Percentiles rank a stretch among this genome's conserved stretches.
Evolutionary conservation across 371 early-diverging fungal genomes (phyloP).

Genomic region (Basidiobolus heterosporus): DNA sequence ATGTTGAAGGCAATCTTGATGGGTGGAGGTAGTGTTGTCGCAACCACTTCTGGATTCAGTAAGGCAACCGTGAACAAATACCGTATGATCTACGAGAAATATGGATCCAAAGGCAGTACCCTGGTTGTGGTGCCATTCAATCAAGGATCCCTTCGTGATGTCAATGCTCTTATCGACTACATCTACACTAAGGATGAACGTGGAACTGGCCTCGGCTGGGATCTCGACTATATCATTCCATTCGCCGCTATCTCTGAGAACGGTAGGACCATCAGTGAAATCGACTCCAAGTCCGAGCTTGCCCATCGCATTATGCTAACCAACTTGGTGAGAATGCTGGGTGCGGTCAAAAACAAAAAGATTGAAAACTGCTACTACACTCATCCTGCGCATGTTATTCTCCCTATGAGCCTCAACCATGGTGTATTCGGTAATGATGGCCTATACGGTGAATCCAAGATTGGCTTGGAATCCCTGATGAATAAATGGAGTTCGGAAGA

Average conservation of each 20-base stretch:
- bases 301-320: slow-evolving; percentile 85
- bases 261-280: slow-evolving; percentile 69
- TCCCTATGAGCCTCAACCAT: slow-evolving; percentile 92
- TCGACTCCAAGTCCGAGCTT: slow-evolving; percentile 78
- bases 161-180: slow-evolving; percentile 60
- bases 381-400: slow-evolving; percentile 77
- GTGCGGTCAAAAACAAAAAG: slow-evolving; percentile 73
- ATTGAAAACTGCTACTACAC: slow-evolving; percentile 54
- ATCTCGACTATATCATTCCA: slow-evolving; percentile 86
- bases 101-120: slow-evolving; percentile 75
- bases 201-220: slow-evolving; percentile 61
- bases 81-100: slow-evolving; percentile 67
- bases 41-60: slow-evolving; percentile 85
- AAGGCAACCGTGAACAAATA: slow-evolving; percentile 68
- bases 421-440: slow-evolving; percentile 89
- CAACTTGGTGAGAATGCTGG: slow-evolving; percentile 66
- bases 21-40: slow-evolving; percentile 83
- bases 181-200: slow-evolving; percentile 64
- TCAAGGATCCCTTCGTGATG: slow-evolving; percentile 76
- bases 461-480: slow-evolving; percentile 77
- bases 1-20: slow-evolving; percentile 69
- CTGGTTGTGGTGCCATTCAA: slow-evolving; percentile 92
- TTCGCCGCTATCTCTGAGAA: slow-evolving; percentile 88
- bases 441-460: slow-evolving; percentile 89
- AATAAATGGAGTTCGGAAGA: slow-evolving; percentile 85